Percentiles rank a stretch among this genome's conserved stretches.
Evolutionary conservation across 148 eudicot species (phyloP).

Genomic region (Vaccinium corymbosum): DNA sequence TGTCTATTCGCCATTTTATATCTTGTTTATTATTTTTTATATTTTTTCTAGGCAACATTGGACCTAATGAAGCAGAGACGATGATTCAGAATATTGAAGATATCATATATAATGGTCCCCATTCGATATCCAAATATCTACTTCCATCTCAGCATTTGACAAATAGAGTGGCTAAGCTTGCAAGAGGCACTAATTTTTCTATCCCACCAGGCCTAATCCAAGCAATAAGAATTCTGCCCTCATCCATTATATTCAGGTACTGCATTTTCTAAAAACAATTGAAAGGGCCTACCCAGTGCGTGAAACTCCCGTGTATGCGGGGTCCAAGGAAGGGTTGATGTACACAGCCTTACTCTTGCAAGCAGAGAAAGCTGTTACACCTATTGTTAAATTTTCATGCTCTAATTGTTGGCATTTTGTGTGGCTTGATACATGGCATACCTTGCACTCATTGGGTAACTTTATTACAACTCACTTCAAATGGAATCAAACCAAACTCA

Average conservation of each 20-base stretch:
- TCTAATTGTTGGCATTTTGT: background rate
- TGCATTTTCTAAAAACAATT: background rate
- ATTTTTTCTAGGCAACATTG: constrained; percentile 52
- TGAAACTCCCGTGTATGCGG: no score
- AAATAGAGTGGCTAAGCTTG: constrained; percentile 66
- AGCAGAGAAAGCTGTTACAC: no score
- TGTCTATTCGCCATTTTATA: background rate
- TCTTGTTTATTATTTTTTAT: background rate
- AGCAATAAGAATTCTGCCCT: constrained; percentile 81
- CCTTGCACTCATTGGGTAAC: background rate
- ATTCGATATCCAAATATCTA: constrained; percentile 53
- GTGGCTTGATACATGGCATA: background rate
- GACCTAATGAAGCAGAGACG: constrained; percentile 59
- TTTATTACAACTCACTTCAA: background rate
- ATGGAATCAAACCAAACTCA: background rate
- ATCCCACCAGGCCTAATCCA: constrained; percentile 64
- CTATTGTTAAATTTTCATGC: background rate
- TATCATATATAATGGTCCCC: constrained; percentile 48
- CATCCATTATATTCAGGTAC: constrained; percentile 81
- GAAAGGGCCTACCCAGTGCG: no score
- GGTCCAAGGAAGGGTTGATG: no score
- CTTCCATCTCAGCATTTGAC: constrained; percentile 69
- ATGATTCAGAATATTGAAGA: constrained; percentile 56
- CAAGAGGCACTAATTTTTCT: constrained; percentile 44
- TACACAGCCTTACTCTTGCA: no score